Evolutionary conservation across 106 monocot genomes (phyloP).

Genomic region (Cymbidium sinense): DNA sequence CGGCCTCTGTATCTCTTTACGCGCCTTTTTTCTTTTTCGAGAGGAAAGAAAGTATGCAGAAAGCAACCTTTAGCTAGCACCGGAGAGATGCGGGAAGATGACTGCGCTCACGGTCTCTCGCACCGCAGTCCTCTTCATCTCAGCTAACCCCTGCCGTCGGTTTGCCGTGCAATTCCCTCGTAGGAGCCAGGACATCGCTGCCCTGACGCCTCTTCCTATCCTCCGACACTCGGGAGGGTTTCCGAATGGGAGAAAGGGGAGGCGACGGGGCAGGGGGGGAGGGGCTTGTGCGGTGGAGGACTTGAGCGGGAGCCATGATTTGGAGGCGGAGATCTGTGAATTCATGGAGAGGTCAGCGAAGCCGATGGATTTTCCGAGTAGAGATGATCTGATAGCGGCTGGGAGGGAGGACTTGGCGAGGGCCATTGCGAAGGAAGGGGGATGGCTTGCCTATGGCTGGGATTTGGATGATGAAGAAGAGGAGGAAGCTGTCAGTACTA

Average conservation of each 20-base stretch:
- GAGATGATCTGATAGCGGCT: constrained; percentile 41
- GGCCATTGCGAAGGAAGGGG: constrained; percentile 42
- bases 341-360: constrained; percentile 70
- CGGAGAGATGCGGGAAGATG: constrained; percentile 13
- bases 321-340: constrained; percentile 64
- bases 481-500: neutral
- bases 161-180: neutral
- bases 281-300: neutral
- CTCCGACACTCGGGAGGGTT: constrained; percentile 3
- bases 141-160: neutral
- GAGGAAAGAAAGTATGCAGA: too few relatives aligned
- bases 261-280: neutral
- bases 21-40: too few relatives aligned
- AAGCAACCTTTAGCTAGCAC: neutral
- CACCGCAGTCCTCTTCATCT: neutral
- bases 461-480: constrained; percentile 7
- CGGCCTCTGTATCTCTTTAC: too few relatives aligned
- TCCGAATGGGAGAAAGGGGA: constrained; percentile 3
- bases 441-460: constrained; percentile 59
- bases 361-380: constrained; percentile 50
- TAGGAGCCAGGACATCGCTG: neutral
- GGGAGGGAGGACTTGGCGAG: constrained; percentile 63
- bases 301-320: neutral
- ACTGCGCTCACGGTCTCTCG: neutral
- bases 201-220: neutral